Evolutionary conservation across 1,284 basidiomycete species (phyloP).

Genomic region (Vanrija sp.): DNA sequence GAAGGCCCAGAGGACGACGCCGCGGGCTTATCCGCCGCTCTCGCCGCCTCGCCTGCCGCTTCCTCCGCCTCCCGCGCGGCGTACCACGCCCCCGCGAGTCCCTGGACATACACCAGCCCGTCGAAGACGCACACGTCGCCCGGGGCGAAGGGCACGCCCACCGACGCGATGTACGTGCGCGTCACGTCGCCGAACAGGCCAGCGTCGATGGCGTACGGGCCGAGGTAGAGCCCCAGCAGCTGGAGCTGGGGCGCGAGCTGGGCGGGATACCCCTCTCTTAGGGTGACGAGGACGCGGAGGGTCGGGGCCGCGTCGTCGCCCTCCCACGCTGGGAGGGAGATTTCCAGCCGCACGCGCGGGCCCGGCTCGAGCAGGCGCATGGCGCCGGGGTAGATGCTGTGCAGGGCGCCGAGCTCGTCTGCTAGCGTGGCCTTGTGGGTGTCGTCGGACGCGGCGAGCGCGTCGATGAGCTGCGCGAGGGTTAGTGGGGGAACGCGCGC

Average conservation of each 20-base stretch:
- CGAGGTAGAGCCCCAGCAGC: conserved; percentile 78
- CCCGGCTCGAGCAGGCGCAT: conserved; percentile 46
- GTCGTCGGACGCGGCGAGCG: conserved; percentile 29
- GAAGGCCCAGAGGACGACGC: background rate
- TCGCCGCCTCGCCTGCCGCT: conserved; percentile 57
- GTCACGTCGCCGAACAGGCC: conserved; percentile 64
- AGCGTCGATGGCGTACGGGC: conserved; percentile 54
- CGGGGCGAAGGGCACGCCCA: conserved; percentile 67
- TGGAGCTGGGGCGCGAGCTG: conserved; percentile 69
- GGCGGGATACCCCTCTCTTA: conserved; percentile 68
- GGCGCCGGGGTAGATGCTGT: conserved; percentile 72
- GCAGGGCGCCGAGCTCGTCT: conserved; percentile 59
- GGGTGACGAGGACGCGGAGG: conserved; percentile 66
- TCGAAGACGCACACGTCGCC: conserved; percentile 82
- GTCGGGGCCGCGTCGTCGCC: conserved; percentile 39
- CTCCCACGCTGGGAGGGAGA: conserved; percentile 52
- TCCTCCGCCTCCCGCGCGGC: conserved; percentile 59
- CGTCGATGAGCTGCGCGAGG: conserved; percentile 38
- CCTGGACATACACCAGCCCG: conserved; percentile 72
- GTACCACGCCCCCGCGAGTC: conserved; percentile 67
- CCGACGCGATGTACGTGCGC: conserved; percentile 72
- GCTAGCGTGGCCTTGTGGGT: conserved; percentile 33
- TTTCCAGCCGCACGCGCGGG: conserved; percentile 61
- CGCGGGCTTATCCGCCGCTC: conserved; percentile 22
- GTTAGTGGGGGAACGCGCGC: too few relatives aligned